These are phyloP conservation scores for Boletus vinaceobasis DNA, from an alignment of 768 basidiomycete genomes.

Conservation along the genomic window DNA sequence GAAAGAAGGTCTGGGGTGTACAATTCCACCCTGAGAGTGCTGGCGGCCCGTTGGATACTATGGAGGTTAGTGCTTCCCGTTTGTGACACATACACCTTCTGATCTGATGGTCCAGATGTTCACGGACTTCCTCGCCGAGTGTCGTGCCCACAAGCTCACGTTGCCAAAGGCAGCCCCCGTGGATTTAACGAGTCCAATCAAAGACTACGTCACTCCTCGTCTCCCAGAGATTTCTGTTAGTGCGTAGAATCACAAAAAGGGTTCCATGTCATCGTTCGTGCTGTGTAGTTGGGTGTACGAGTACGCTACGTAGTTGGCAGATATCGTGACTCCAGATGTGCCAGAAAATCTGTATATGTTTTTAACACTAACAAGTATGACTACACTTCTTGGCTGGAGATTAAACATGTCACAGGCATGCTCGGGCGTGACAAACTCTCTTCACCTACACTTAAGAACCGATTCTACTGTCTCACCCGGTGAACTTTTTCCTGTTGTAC, in stretches of 20 bases:
- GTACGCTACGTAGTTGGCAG: not conserved
- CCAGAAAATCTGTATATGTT: not conserved
- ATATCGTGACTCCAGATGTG: too few relatives aligned
- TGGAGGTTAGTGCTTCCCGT: slow-evolving; percentile 60
- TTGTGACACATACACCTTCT: not conserved
- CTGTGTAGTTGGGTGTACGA: slow-evolving; percentile 15
- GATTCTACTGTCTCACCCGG: too few relatives aligned
- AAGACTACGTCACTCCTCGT: slow-evolving; percentile 18
- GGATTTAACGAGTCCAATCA: slow-evolving; percentile 12
- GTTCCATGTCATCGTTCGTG: not conserved
- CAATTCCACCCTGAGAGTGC: slow-evolving; percentile 99
- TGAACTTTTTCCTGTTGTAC: too few relatives aligned
- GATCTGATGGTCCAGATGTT: slow-evolving; percentile 65
- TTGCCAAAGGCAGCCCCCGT: slow-evolving; percentile 20
- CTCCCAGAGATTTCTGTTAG: slow-evolving; percentile 26
- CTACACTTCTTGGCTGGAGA: not conserved
- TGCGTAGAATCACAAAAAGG: slow-evolving; percentile 18
- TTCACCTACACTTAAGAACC: too few relatives aligned
- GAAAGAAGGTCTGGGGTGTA: slow-evolving; percentile 94
- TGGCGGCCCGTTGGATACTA: slow-evolving; percentile 97
- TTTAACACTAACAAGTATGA: not conserved
- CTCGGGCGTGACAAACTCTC: too few relatives aligned
- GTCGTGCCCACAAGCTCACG: slow-evolving; percentile 53
- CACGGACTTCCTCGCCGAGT: slow-evolving; percentile 84
- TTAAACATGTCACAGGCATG: too few relatives aligned